phyloP scores from a whole-genome alignment of 768 basidiomycete genomes.

The Leccinum incarnatum region DNA sequence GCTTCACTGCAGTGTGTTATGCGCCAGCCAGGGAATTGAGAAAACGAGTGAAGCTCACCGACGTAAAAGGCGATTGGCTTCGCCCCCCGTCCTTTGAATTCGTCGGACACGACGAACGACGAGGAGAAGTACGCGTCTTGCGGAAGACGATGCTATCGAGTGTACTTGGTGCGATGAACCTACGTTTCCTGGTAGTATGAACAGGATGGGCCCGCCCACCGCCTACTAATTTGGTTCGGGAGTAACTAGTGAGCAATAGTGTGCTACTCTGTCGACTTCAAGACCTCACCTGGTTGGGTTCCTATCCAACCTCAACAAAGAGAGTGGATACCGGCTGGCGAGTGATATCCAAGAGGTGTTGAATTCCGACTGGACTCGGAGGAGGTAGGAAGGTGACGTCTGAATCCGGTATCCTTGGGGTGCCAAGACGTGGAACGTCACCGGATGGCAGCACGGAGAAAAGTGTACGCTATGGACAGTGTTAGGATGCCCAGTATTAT shows the following conservation, averaged over 20 bases:
- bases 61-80: slow-evolving; percentile 84
- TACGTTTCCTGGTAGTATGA: slow-evolving; percentile 68
- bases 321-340: slow-evolving; percentile 75
- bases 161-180: slow-evolving; percentile 93
- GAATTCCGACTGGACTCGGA: slow-evolving; percentile 53
- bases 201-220: slow-evolving; percentile 81
- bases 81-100: slow-evolving; percentile 43
- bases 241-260: background rate
- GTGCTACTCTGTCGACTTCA: background rate
- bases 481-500: slow-evolving; percentile 32
- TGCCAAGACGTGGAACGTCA: background rate
- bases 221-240: slow-evolving; percentile 15
- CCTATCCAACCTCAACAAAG: slow-evolving; percentile 87
- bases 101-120: slow-evolving; percentile 53
- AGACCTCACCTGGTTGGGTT: slow-evolving; percentile 51
- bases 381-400: slow-evolving; percentile 89
- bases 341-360: slow-evolving; percentile 69
- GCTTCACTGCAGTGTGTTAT: slow-evolving; percentile 57
- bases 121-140: slow-evolving; percentile 61
- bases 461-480: slow-evolving; percentile 36
- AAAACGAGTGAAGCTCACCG: slow-evolving; percentile 43
- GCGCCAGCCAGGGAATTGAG: background rate
- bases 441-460: slow-evolving; percentile 45
- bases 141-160: slow-evolving; percentile 90
- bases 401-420: slow-evolving; percentile 24